Conservation (phyloP, 2,329 filamentous ascomycete genomes). For the Penicillium sumatraense region DNA sequence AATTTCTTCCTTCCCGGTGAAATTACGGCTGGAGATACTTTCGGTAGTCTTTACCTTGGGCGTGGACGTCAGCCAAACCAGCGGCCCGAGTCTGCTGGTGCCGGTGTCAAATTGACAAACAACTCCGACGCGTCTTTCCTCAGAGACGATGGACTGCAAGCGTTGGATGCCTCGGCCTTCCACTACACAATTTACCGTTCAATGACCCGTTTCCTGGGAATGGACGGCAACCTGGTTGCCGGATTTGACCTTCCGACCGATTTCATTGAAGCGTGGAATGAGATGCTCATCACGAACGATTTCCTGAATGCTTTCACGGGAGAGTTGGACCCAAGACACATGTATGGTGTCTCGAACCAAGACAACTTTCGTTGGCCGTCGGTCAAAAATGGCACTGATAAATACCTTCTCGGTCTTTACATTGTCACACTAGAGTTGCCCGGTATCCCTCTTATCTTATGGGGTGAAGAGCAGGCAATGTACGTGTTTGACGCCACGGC, state of each 20-base stretch:
- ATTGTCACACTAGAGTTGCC: slow-evolving; percentile 64
- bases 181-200: slow-evolving; percentile 66
- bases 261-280: slow-evolving; percentile 60
- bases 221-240: slow-evolving; percentile 60
- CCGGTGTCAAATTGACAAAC: slow-evolving; percentile 56
- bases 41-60: slow-evolving; percentile 65
- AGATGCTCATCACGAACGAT: slow-evolving; percentile 62
- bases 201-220: slow-evolving; percentile 63
- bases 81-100: slow-evolving; percentile 47
- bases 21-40: slow-evolving; percentile 65
- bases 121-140: slow-evolving; percentile 54
- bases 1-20: slow-evolving; percentile 70
- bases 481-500: slow-evolving; percentile 68
- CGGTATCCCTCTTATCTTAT: slow-evolving; percentile 63
- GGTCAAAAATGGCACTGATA: slow-evolving; percentile 59
- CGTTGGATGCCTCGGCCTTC: slow-evolving; percentile 65
- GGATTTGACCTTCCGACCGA: slow-evolving; percentile 59
- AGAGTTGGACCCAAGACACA: slow-evolving; percentile 65
- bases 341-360: slow-evolving; percentile 68
- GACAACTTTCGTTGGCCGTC: slow-evolving; percentile 70
- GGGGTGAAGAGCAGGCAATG: slow-evolving; percentile 70
- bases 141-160: slow-evolving; percentile 56
- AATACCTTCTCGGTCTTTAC: slow-evolving; percentile 62
- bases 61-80: slow-evolving; percentile 62
- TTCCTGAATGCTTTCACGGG: slow-evolving; percentile 64